These are phyloP conservation scores for Crithidia bombi DNA, from an alignment of 208 protist species.

Conservation along the genomic window DNA sequence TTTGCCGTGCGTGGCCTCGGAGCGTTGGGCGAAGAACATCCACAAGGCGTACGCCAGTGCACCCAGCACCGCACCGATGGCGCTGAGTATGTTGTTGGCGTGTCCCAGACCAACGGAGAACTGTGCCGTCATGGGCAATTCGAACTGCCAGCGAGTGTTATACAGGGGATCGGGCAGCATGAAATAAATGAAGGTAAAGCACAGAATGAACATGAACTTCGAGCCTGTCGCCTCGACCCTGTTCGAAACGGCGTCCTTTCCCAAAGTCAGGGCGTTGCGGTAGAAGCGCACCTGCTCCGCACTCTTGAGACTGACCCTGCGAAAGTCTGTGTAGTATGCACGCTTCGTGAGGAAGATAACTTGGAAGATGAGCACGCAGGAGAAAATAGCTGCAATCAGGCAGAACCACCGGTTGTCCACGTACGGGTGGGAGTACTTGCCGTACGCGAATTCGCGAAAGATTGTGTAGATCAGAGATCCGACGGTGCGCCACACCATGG, in stretches of 20 bases:
- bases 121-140: neutral
- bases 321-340: conserved; percentile 32
- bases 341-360: conserved; percentile 35
- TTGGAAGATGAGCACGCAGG: conserved; percentile 28
- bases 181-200: conserved; percentile 54
- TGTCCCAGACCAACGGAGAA: conserved; percentile 18
- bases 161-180: conserved; percentile 41
- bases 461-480: conserved; percentile 33
- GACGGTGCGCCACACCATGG: conserved; percentile 42
- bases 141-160: conserved; percentile 24
- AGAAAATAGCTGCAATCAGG: conserved; percentile 33
- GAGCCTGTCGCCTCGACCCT: conserved; percentile 7
- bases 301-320: conserved; percentile 10
- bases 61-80: conserved; percentile 33
- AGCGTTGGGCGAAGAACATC: conserved; percentile 39
- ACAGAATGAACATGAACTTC: conserved; percentile 44
- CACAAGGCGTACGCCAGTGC: conserved; percentile 33
- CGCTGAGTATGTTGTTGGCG: conserved; percentile 23
- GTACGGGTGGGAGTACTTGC: neutral
- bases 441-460: conserved; percentile 15
- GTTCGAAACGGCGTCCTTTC: conserved; percentile 4
- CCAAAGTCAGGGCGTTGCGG: conserved; percentile 5
- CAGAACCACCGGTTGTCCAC: conserved; percentile 30
- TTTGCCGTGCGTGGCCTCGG: conserved; percentile 20
- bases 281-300: conserved; percentile 17